Evolutionary conservation across 2,329 filamentous ascomycete species (phyloP).

Genomic region (Didymella glomerata): DNA sequence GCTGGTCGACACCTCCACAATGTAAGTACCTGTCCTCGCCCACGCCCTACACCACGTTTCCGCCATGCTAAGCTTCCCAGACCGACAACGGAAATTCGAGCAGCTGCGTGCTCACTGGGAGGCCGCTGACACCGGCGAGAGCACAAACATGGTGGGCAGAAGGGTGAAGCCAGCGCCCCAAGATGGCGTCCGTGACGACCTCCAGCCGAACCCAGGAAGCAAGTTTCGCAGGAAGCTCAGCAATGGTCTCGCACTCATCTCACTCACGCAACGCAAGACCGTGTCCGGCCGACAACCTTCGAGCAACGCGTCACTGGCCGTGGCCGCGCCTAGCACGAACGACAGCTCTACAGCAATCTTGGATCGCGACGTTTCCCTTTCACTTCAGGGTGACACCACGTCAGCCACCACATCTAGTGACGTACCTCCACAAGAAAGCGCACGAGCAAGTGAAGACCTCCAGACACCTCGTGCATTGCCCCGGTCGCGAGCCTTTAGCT

Average conservation of each 20-base stretch:
- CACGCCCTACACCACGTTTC: slow-evolving; percentile 25
- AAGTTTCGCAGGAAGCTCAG: slow-evolving; percentile 48
- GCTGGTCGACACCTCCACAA: slow-evolving; percentile 18
- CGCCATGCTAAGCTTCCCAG: slow-evolving; percentile 48
- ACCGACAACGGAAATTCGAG: slow-evolving; percentile 42
- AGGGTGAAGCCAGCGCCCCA: slow-evolving; percentile 33
- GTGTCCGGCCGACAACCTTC: slow-evolving; percentile 26
- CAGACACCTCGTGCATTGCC: slow-evolving; percentile 34
- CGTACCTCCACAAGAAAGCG: neutral
- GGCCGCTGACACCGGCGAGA: slow-evolving; percentile 28
- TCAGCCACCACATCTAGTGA: slow-evolving; percentile 5
- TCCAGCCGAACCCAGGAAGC: slow-evolving; percentile 25
- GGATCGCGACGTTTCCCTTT: slow-evolving; percentile 21
- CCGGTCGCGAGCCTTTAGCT: slow-evolving; percentile 45
- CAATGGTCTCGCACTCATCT: slow-evolving; percentile 45
- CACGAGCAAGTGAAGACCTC: slow-evolving; percentile 8
- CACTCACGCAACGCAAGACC: slow-evolving; percentile 43
- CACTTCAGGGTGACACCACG: slow-evolving; percentile 16
- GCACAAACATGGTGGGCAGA: slow-evolving; percentile 39
- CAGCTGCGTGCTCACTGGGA: slow-evolving; percentile 48
- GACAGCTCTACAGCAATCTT: slow-evolving; percentile 12
- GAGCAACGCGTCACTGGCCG: slow-evolving; percentile 23
- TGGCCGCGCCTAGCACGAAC: slow-evolving; percentile 19
- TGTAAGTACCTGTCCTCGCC: slow-evolving; percentile 27
- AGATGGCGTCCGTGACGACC: slow-evolving; percentile 21